phyloP scores from a whole-genome alignment of 1,284 basidiomycete species.

The Puccinia brachypodii region DNA sequence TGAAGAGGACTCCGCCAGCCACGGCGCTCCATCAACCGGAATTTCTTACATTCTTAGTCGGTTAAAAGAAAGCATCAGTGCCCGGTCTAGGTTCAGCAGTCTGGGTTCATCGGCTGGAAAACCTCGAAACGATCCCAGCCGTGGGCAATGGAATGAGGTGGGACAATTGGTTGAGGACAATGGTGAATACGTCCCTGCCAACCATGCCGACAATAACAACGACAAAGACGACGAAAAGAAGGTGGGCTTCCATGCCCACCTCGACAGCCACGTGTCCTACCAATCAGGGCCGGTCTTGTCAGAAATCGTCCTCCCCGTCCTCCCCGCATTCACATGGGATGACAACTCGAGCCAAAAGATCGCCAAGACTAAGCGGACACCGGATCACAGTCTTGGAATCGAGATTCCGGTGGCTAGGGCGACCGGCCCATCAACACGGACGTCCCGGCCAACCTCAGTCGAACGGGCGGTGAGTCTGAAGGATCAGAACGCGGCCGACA shows the following conservation, averaged over 20 bases:
- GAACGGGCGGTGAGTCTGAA: not conserved
- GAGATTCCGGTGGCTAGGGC: not conserved
- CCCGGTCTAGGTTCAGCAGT: not conserved
- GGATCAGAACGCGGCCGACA: not conserved
- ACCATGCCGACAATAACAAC: not conserved
- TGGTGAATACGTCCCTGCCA: not conserved
- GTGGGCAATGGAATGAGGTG: no score
- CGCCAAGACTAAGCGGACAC: not conserved
- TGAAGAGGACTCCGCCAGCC: not conserved
- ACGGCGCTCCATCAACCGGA: not conserved
- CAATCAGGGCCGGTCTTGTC: not conserved
- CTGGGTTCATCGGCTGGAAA: slow-evolving; percentile 3
- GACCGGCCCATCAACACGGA: not conserved
- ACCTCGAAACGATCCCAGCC: not conserved
- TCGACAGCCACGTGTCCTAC: not conserved
- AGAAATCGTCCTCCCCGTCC: not conserved
- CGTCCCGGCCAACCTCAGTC: not conserved
- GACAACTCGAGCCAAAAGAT: not conserved
- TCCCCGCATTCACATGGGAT: not conserved
- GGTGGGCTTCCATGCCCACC: not conserved
- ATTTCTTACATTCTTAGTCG: not conserved
- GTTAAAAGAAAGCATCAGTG: slow-evolving; percentile 14
- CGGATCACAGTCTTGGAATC: not conserved
- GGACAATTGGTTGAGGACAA: no score
- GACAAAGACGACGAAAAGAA: not conserved